phyloP scores from a whole-genome alignment of 2,329 filamentous ascomycete species.

The Fusarium globosum region DNA sequence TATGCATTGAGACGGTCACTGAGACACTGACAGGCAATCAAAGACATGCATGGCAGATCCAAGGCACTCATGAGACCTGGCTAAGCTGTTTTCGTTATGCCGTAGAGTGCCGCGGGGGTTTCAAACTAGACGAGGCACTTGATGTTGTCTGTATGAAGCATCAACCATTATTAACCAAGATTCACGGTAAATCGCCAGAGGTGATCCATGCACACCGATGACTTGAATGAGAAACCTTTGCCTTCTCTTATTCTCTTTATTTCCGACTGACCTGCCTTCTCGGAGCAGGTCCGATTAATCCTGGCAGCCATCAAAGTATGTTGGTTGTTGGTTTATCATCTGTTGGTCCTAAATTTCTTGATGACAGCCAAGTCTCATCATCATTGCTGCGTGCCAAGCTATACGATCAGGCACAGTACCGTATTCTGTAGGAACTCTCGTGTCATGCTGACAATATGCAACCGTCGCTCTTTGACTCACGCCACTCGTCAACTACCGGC shows the following conservation, averaged over 20 bases:
- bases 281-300: constrained; percentile 29
- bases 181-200: not conserved
- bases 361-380: not conserved
- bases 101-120: not conserved
- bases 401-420: constrained; percentile 11
- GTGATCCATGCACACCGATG: not conserved
- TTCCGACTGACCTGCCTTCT: constrained; percentile 22
- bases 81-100: constrained; percentile 1
- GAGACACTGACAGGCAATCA: constrained; percentile 10
- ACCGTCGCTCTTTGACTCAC: not conserved
- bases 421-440: not conserved
- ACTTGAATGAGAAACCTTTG: not conserved
- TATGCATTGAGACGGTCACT: not conserved
- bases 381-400: constrained; percentile 7
- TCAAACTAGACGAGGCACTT: not conserved
- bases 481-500: constrained; percentile 5
- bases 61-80: not conserved
- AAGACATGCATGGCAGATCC: constrained; percentile 34
- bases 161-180: not conserved
- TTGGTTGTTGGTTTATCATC: constrained; percentile 18
- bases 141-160: not conserved
- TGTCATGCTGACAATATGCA: constrained; percentile 12
- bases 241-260: not conserved
- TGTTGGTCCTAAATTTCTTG: constrained; percentile 15
- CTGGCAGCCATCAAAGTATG: constrained; percentile 12